phyloP scores from a whole-genome alignment of 345 rosid genomes.

The Syzygium aromaticum region DNA sequence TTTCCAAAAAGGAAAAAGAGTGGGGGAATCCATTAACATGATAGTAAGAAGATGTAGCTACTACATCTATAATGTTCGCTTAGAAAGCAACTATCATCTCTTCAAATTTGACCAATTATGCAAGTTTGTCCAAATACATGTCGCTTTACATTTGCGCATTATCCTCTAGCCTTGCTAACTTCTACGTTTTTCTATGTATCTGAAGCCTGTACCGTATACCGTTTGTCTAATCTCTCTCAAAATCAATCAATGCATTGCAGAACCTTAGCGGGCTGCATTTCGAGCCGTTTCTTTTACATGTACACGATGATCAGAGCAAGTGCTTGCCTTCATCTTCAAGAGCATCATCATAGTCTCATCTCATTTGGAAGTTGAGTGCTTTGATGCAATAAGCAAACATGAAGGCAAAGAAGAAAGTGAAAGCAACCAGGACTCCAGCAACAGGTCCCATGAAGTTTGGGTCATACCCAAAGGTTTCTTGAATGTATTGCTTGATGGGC shows the following conservation, averaged over 20 bases:
- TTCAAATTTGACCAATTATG: neutral
- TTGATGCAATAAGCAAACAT: slow-evolving; percentile 63
- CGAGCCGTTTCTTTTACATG: neutral
- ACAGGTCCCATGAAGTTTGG: slow-evolving; percentile 55
- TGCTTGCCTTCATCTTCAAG: neutral
- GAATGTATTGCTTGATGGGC: slow-evolving; percentile 32
- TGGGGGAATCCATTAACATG: neutral
- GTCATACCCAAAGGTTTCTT: slow-evolving; percentile 43
- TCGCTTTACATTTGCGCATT: neutral
- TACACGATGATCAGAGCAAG: neutral
- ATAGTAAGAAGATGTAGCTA: neutral
- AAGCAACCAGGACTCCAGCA: slow-evolving; percentile 55
- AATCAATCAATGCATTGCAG: neutral
- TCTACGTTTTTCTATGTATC: neutral
- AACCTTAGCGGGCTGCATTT: neutral
- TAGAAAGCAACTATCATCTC: neutral
- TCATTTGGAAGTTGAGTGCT: slow-evolving; percentile 67
- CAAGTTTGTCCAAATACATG: neutral
- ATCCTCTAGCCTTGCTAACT: neutral
- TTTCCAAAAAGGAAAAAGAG: neutral
- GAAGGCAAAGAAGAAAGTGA: slow-evolving; percentile 55
- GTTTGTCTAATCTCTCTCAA: neutral
- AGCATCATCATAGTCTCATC: slow-evolving; percentile 18
- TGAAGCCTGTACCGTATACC: neutral
- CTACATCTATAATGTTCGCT: neutral